Evolutionary conservation across 352 stramenopile genomes (phyloP).

Genomic region (Sclerospora graminicola): DNA sequence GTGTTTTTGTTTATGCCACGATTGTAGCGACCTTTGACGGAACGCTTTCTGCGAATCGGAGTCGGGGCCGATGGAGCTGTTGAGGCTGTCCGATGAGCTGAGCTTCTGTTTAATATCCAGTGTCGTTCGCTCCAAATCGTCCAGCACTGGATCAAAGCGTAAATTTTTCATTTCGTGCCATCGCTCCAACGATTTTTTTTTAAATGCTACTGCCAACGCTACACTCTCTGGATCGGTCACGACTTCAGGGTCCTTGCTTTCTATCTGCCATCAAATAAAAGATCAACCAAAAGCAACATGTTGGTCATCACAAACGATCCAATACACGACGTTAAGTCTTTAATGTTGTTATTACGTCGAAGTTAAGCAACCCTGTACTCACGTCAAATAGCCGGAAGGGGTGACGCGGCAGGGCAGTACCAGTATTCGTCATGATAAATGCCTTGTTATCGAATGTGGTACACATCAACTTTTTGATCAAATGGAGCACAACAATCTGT

Average conservation of each 20-base stretch:
- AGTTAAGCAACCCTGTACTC: background rate
- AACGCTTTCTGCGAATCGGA: constrained; percentile 19
- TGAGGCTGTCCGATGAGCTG: constrained; percentile 2
- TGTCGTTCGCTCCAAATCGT: constrained; percentile 20
- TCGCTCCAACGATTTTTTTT: constrained; percentile 24
- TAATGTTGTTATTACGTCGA: background rate
- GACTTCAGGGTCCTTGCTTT: constrained; percentile 1
- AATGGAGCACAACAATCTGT: too few species aligned
- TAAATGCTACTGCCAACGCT: constrained; percentile 34
- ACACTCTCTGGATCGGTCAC: constrained; percentile 24
- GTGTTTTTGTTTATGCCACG: constrained; percentile 48
- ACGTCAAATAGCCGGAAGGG: constrained; percentile 21
- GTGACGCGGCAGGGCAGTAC: constrained; percentile 5
- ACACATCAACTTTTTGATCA: background rate
- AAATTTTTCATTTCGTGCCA: constrained; percentile 41
- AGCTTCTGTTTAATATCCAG: constrained; percentile 15
- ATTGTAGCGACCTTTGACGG: constrained; percentile 45
- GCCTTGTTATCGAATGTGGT: constrained; percentile 1
- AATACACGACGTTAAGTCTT: background rate
- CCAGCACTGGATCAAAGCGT: constrained; percentile 34
- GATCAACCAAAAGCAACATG: background rate
- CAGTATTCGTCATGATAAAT: constrained; percentile 5
- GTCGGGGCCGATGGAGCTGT: constrained; percentile 4
- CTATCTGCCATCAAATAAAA: background rate
- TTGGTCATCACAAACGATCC: background rate